Evolutionary conservation across 331 rosid genomes (phyloP), one percentile per base, ranked within the genome.

Genomic region (Arachis monticola): DNA sequence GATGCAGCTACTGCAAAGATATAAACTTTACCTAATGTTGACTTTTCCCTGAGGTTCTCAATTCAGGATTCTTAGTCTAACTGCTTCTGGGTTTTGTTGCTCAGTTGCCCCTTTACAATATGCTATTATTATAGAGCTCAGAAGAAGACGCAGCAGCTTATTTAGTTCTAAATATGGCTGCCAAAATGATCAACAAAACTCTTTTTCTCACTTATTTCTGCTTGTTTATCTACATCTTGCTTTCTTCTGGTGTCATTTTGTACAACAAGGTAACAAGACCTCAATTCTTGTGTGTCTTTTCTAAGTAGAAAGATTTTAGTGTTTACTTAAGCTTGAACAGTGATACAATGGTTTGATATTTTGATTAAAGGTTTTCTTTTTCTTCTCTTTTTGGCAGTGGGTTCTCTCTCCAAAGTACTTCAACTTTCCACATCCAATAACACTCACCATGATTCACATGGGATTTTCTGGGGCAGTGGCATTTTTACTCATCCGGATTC

Each of bases 401-500:
- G 96, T 94, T 70, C 86, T 94, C 53, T 94, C 99, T 82, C 88
- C 97, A 5, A 91, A 83, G 64, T 87, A 92, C 88, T 94, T 92
- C 80, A 88, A 94, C 77, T 94, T 90, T 81, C 97, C 97, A 46
- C 81, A 90, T 53, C 99, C 99, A 42, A 92, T 94, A 41, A 84
- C 97, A 27, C 97, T 94, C 35, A 94, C 99, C 55, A 92, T 94
- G 99, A 94, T 94, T 81, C 99, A 94, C 75, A 94, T 94, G 99
- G 93, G 88, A 11, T 94, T 94, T 86, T 94, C 99, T 81, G 97
- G 96, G 46, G 76, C 82, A 6, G 97, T 94, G 38, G 92, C 99
- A 35, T 92, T 94, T 83, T 64, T 90, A 2, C 96, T 94, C 56
- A 92, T 94, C 64, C 88, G 99, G n/a, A 96, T 94, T 41, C 87